A percentile compares a stretch with the other conserved stretches of the same genome.
Conservation (phyloP, 2,329 filamentous ascomycete genomes). For the Penicillium thymicola region DNA sequence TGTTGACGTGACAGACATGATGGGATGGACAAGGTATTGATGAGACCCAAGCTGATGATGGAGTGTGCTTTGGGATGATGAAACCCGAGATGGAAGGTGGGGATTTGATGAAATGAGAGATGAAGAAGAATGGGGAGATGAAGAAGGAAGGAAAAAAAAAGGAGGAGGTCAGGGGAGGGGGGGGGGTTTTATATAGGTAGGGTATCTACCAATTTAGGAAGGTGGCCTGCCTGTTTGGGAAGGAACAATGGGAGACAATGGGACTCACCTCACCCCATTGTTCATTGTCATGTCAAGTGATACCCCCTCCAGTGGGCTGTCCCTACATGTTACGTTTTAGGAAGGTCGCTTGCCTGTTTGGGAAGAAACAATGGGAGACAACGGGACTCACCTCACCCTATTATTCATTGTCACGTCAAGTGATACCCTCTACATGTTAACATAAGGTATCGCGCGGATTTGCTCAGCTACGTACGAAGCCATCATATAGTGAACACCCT, state of each 20-base stretch:
- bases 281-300: neutral
- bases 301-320: too few species aligned
- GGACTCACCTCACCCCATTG: neutral
- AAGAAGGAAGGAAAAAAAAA: neutral
- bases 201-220: neutral
- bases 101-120: neutral
- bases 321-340: neutral
- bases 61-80: neutral
- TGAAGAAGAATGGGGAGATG: neutral
- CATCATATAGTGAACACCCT: neutral
- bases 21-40: neutral
- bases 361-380: neutral
- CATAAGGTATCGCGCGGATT: neutral
- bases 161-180: neutral
- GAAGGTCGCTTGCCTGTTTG: neutral
- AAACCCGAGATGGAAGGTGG: neutral
- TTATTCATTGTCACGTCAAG: neutral
- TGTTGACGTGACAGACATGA: neutral
- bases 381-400: neutral
- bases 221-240: neutral
- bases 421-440: neutral
- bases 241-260: neutral
- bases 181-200: neutral
- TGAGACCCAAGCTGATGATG: neutral
- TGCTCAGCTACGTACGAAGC: neutral